Evolutionary conservation across 306 rosid species (phyloP), one percentile per base, ranked within the genome.

Genomic region (Vigna hirtella): DNA sequence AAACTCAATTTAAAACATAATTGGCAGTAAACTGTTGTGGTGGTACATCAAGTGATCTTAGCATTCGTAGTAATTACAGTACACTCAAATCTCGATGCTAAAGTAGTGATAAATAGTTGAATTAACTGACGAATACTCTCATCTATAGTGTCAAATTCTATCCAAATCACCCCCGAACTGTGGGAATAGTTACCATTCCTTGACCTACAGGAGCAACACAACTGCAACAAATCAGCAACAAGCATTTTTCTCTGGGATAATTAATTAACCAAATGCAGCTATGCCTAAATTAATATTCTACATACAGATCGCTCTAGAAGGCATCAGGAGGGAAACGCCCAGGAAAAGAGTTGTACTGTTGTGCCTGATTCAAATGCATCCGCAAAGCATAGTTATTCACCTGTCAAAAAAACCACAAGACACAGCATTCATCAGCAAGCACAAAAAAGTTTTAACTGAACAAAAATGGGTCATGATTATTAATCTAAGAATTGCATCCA

Each of bases 341-440:
- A 4, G 96, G 89, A 70, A 95, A 87, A 34, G 94, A 85, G 80
- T 86, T 91, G 93, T 88, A 83, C 59, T 90, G 95, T 53, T 91
- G 93, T 63, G 99, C 93, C 85, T 95, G 99, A 86, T 90, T 90
- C 89, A 95, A 82, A 91, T 93, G 98, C 98, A 95, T 95, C 57
- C 91, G 81, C 91, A 95, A 83, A 15, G 94, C 93, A 78, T 95
- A 95, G 83, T 95, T 95, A 79, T 91, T 89, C 74, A 93, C 78
- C 99, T 95, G 93, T 67, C 72, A 87, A 61, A 80, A 83, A 73
- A 72, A 65, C 49, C 82, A 70, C 40, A 24, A 24, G 30, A 32
- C 15, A 51, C 20, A n/a, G 16, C 38, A 78, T 17, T 42, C 9
- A 53, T 83, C 48, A 80, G 83, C 80, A 68, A 10, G 61, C 67